Percentiles rank a stretch among this genome's conserved stretches.
These are phyloP conservation scores for Cercospora sesami DNA, from an alignment of 2,329 filamentous ascomycete genomes.

Conservation along the genomic window DNA sequence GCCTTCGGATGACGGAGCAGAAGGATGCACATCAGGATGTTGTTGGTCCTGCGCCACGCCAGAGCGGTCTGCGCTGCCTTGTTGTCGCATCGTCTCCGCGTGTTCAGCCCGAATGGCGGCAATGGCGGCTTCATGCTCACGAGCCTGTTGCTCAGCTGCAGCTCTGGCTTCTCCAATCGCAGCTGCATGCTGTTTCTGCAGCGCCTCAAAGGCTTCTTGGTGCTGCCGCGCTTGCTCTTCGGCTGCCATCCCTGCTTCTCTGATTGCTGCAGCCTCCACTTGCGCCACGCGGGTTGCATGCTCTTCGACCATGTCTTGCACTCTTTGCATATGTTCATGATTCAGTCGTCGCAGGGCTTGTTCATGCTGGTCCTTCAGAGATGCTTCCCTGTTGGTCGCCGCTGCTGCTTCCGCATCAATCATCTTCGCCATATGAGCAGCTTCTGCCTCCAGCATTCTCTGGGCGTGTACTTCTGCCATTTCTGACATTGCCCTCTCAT, in stretches of 20 bases:
- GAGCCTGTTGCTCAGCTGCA: conserved; percentile 20
- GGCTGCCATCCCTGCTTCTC: conserved; percentile 18
- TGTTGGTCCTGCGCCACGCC: conserved; percentile 21
- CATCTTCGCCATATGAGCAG: conserved; percentile 13
- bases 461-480: conserved; percentile 15
- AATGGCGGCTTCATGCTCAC: conserved; percentile 17
- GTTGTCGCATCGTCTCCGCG: conserved; percentile 11
- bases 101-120: conserved; percentile 17
- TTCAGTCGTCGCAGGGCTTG: conserved; percentile 13
- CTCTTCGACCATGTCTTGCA: conserved; percentile 21
- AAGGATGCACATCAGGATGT: conserved; percentile 28
- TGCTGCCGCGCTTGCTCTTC: conserved; percentile 22
- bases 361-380: conserved; percentile 20
- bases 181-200: conserved; percentile 18
- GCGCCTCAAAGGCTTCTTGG: conserved; percentile 17
- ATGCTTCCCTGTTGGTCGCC: conserved; percentile 4
- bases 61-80: conserved; percentile 1
- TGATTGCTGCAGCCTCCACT: conserved; percentile 24
- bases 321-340: conserved; percentile 22
- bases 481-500: conserved; percentile 14
- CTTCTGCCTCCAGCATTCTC: conserved; percentile 13
- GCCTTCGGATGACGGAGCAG: conserved; percentile 4
- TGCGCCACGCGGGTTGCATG: conserved; percentile 22
- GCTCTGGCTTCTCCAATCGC: conserved; percentile 21
- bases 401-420: conserved; percentile 14